These are phyloP conservation scores for Dissoconium aciculare DNA, from an alignment of 2,329 filamentous ascomycete genomes.

Conservation along the genomic window DNA sequence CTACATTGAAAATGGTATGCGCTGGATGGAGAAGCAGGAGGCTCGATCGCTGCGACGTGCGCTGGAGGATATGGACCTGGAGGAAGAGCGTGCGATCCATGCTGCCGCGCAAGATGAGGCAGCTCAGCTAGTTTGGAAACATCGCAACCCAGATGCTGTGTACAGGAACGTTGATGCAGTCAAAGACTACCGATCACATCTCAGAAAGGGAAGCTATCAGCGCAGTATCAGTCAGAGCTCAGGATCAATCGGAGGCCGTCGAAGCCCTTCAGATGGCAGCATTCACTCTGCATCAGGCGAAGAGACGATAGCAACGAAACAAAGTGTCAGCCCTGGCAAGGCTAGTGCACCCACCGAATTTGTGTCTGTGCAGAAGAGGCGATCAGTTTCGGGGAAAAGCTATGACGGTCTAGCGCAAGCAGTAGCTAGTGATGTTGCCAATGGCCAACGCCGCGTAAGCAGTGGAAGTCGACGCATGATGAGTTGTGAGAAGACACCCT, in stretches of 20 bases:
- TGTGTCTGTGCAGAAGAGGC: constrained; percentile 12
- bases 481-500: constrained; percentile 53
- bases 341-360: constrained; percentile 10
- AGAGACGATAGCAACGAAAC: constrained; percentile 5
- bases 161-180: constrained; percentile 22
- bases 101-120: constrained; percentile 61
- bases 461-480: constrained; percentile 51
- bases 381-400: constrained; percentile 20
- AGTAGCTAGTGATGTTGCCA: constrained; percentile 22
- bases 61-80: constrained; percentile 57
- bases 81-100: constrained; percentile 50
- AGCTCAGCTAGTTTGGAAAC: constrained; percentile 63
- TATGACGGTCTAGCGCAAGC: constrained; percentile 24
- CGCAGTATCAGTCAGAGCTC: constrained; percentile 30
- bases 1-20: constrained; percentile 58
- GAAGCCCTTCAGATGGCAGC: constrained; percentile 10
- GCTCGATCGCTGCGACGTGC: constrained; percentile 53
- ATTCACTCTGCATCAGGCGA: constrained; percentile 8
- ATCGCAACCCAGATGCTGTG: constrained; percentile 53
- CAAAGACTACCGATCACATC: constrained; percentile 46
- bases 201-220: constrained; percentile 57
- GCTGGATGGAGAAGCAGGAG: constrained; percentile 73
- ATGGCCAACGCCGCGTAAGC: constrained; percentile 37
- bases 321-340: constrained; percentile 9
- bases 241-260: constrained; percentile 6